Base-by-base conservation (phyloP, 2,329 filamentous ascomycete species). In the Colletotrichum tanaceti region DNA sequence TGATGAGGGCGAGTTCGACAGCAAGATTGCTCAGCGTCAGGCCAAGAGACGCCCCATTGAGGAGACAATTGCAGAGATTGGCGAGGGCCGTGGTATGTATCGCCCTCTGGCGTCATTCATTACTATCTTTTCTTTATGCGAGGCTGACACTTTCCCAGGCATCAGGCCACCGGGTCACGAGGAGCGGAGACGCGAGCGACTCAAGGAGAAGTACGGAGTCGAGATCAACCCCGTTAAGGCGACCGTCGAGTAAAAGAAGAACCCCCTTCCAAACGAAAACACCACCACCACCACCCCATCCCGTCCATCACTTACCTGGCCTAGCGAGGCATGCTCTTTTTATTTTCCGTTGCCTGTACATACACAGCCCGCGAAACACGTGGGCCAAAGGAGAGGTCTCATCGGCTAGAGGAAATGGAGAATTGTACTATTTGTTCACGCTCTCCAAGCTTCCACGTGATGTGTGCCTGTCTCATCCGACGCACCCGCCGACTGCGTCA, bases 141-240 rank as follows among this genome's bases (percentile, higher is more conserved):
- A 55, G 35, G 62, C 65, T 68, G 49, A 68, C 65, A 38, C 18
- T 52, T 50, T 53, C 38, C 9, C 73, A 97, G 94, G 92, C 63
- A 93, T 97, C 74, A 86, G 90, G 73, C 91, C 88, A 47, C 90
- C 92, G 18, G 93, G 93, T 59, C 97, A 96, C 77, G 91, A 93
- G 74, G 93, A 97, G 84, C 87, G 94, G 79, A 90, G 94, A 79
- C 88, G 89, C 73, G 85, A 94, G 83, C 87, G 93, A 74, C 86
- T 98, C 79, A 90, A 93, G 87, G 90, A 93, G 81, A 93, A 90
- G 80, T 97, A 97, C 76, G 93, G 94, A 68, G 88, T 97, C 76
- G 93, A 97, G 73, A 90, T 97, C 76, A 88, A 91, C 76, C 87
- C 89, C 63, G 87, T 90, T 73, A 86, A 80, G 66, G 84, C 86